A percentile compares a stretch with the other conserved stretches of the same genome.
Conservation (phyloP, 805 yeast species). For the Starmerella asiatica region DNA sequence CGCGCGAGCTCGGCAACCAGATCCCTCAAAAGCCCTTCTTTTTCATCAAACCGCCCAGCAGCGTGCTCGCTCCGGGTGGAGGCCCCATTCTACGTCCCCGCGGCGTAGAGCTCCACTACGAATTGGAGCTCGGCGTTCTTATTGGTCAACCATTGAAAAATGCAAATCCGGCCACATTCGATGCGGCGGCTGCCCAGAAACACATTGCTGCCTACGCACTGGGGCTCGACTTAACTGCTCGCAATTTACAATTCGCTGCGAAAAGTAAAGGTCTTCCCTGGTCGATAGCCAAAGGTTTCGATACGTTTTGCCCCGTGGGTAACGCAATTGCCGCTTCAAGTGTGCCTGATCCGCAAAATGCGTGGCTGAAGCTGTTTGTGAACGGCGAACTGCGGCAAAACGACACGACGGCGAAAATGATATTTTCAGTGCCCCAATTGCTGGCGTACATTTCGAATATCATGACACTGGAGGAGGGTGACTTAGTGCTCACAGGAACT, state of each 20-base stretch:
- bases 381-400: slow-evolving; percentile 57
- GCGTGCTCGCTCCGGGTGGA: slow-evolving; percentile 48
- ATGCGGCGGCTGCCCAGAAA: slow-evolving; percentile 55
- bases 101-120: slow-evolving; percentile 76
- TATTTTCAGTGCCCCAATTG: slow-evolving; percentile 72
- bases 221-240: slow-evolving; percentile 87
- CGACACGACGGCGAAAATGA: slow-evolving; percentile 62
- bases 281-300: slow-evolving; percentile 94
- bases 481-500: slow-evolving; percentile 85
- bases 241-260: slow-evolving; percentile 91
- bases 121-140: slow-evolving; percentile 77
- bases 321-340: slow-evolving; percentile 48
- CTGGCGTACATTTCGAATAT: slow-evolving; percentile 69
- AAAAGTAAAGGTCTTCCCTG: slow-evolving; percentile 91
- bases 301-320: slow-evolving; percentile 86
- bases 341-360: slow-evolving; percentile 64
- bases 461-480: slow-evolving; percentile 86
- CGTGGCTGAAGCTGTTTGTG: slow-evolving; percentile 46
- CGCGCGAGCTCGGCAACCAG: slow-evolving; percentile 71
- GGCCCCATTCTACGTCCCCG: slow-evolving; percentile 78
- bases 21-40: slow-evolving; percentile 81
- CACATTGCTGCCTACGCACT: slow-evolving; percentile 77
- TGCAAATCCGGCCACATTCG: slow-evolving; percentile 42
- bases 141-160: slow-evolving; percentile 52
- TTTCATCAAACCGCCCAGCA: slow-evolving; percentile 78